Percentiles rank a stretch among this genome's conserved stretches.
These are phyloP conservation scores for Coprinopsis cinerea DNA, from an alignment of 768 basidiomycete species.

Conservation along the genomic window DNA sequence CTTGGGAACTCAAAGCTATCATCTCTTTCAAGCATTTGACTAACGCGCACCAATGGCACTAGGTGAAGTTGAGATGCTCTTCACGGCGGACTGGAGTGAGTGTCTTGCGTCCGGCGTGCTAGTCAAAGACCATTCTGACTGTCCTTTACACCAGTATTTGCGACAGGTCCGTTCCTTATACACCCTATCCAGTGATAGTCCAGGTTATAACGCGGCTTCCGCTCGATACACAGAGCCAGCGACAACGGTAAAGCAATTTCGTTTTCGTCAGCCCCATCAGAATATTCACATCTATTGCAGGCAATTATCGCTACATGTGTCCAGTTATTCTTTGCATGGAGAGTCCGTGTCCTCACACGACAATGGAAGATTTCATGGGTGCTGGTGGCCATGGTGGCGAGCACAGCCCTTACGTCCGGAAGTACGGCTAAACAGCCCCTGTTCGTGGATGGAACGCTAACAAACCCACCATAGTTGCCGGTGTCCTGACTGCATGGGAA, in stretches of 20 bases:
- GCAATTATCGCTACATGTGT: neutral
- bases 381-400: neutral
- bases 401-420: neutral
- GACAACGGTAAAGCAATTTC: neutral
- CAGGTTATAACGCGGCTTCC: too few relatives aligned
- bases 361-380: neutral
- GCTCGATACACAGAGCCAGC: neutral
- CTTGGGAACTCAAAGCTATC: neutral
- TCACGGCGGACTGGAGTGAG: slow-evolving; percentile 19
- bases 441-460: neutral
- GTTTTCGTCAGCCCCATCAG: neutral
- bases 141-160: slow-evolving; percentile 27
- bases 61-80: neutral
- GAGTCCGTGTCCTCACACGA: neutral
- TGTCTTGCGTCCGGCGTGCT: neutral
- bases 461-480: neutral
- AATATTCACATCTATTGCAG: neutral
- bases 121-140: neutral
- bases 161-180: slow-evolving; percentile 22
- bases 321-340: neutral
- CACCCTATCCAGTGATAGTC: neutral
- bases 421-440: neutral
- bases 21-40: neutral
- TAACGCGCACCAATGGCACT: neutral
- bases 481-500: neutral